phyloP scores from a whole-genome alignment of 129 eudicot species.

The Artemisia annua region DNA sequence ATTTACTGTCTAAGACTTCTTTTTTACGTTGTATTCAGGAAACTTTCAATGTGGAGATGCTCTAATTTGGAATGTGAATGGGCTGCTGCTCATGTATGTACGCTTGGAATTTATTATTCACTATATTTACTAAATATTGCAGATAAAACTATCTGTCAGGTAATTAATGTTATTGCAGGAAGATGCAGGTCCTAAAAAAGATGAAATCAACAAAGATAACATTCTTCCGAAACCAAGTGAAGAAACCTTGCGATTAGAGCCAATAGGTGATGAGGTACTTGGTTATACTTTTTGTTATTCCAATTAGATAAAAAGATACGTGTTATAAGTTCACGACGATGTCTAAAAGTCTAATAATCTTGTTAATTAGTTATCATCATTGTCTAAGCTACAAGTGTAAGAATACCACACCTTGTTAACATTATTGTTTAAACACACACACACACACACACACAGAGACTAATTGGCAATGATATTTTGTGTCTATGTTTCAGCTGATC shows the following conservation, averaged over 20 bases:
- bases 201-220: background rate
- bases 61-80: constrained; percentile 67
- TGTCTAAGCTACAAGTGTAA: constrained; percentile 25
- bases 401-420: background rate
- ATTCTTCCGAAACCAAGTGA: constrained; percentile 26
- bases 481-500: no score
- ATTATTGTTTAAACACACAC: no score
- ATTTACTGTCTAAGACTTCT: background rate
- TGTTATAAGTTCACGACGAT: no score
- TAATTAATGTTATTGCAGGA: no score
- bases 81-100: constrained; percentile 73
- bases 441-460: no score
- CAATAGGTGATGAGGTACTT: no score
- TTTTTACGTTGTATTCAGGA: constrained; percentile 35
- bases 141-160: constrained; percentile 8
- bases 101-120: constrained; percentile 11
- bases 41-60: constrained; percentile 69
- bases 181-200: background rate
- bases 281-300: no score
- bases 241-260: no score
- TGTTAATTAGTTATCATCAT: no score
- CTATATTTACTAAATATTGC: constrained; percentile 10
- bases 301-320: no score
- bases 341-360: no score
- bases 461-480: no score